Evolutionary conservation across 805 yeast genomes (phyloP).

Genomic region (Saitoella complicata): DNA sequence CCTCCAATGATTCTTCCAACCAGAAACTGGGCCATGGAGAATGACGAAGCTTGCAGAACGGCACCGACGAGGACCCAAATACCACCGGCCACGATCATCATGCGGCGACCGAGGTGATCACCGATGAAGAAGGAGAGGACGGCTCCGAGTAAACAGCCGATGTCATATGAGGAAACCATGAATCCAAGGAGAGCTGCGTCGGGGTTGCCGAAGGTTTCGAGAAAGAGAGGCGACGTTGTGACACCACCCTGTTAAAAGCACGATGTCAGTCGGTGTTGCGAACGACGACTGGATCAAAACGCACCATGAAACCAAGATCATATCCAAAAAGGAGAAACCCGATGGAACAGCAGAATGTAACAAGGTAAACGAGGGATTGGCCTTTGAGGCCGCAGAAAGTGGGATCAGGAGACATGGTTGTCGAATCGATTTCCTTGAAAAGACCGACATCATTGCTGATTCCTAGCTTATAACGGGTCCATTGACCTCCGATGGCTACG

Average conservation of each 20-base stretch:
- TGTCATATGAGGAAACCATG: slow-evolving; percentile 31
- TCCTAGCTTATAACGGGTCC: no score
- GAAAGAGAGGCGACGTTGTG: slow-evolving; percentile 32
- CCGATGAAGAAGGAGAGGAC: slow-evolving; percentile 40
- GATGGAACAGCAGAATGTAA: no score
- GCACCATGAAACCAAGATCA: slow-evolving; percentile 50
- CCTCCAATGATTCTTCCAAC: slow-evolving; percentile 61
- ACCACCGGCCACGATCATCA: slow-evolving; percentile 12
- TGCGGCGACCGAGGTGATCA: slow-evolving; percentile 41
- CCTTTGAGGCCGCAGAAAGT: no score
- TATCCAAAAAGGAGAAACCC: slow-evolving; percentile 39
- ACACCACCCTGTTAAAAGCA: slow-evolving; percentile 42
- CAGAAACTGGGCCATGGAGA: slow-evolving; percentile 39
- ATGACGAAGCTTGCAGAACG: slow-evolving; percentile 10
- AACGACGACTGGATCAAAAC: no score
- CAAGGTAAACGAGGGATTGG: no score
- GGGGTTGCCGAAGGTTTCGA: slow-evolving; percentile 8
- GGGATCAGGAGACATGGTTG: no score
- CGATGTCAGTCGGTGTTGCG: no score
- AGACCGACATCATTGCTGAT: no score
- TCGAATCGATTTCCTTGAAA: no score
- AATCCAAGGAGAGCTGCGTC: slow-evolving; percentile 19
- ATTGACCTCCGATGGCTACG: no score
- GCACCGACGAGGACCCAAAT: slow-evolving; percentile 12
- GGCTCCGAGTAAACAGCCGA: slow-evolving; percentile 60